Base-by-base conservation (phyloP, 148 eudicot species). In the Camellia granthamiana region DNA sequence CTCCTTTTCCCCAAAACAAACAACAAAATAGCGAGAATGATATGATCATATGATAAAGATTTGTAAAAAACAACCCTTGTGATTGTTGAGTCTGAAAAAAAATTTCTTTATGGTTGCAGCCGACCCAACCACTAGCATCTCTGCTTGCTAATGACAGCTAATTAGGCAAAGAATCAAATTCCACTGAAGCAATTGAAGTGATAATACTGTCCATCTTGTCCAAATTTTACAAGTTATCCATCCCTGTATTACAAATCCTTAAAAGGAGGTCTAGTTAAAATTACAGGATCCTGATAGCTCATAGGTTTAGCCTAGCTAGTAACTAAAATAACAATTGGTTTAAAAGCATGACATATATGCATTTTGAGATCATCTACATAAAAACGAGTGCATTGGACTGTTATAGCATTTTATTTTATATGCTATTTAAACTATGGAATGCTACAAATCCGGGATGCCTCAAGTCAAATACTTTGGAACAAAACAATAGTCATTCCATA, bases 1-100 rank as follows among this genome's bases (percentile, higher is more conserved):
- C 46, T 73, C 76, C n/a, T 54, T 73, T 54, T 55, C 76, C 76
- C 76, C 21, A 21, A 52, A 54, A 54, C 64, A 23, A 54, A 51
- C 59, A 41, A 52, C 44, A 72, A 23, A 73, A 30, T 2, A 73
- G 16, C 19, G 1, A 72, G 58, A 72, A 19, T 60, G 19, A 72
- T 14, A 72, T 30, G 30, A 4, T 72, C 59, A 19, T 14, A 72
- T 30, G 30, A 4, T 72, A 41, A 19, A 13, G 72, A 5, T 58
- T 13, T 52, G 1, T 16, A 30, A 54, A 52, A 73, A 19, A 73
- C 30, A 2, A 73, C 76, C 44, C 62, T 73, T 13, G 18, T 30
- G 41, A 4, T 51, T 72, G 41, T 47, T 72, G 61, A 72, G 60
- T 72, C 61, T 30, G 15, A 61, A 42, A 54, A 23, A 54, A 72